Base-by-base conservation (phyloP, 148 eudicot species). In the Vaccinium corymbosum region DNA sequence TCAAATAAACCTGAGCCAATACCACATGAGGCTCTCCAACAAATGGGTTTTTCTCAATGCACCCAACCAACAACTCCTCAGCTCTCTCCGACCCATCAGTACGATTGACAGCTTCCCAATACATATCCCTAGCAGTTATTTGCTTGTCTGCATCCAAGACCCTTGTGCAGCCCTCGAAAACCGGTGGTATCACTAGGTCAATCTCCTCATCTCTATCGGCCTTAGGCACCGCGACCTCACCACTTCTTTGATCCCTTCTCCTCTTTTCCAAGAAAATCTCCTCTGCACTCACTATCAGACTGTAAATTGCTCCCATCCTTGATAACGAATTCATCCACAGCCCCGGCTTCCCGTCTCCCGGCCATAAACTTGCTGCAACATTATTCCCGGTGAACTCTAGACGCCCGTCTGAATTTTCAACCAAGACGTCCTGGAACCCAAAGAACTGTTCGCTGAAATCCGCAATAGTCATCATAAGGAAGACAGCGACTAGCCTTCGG, bases 291-390 rank as follows among this genome's bases (percentile, higher is more conserved):
- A 88, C 90, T 2, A 97, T 85, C 56, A 97, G 62, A 22, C 76
- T 86, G 57, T 94, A 97, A 27, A 97, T 84, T 0, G 95, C 97
- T 0, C 90, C 99, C 99, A 97, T 94, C 81, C 94, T 90, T 0
- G 98, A 97, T 10, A 89, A 57, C 0, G 95, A 97, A 83, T 84
- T 92, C 88, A 95, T 78, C 99, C 99, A 97, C 8, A 97, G 85
- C 79, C 99, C 99, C 0, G 98, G 98, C 87, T 94, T 97, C 10
- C 99, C 99, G 57, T 94, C 92, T 10, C 98, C 99, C 0, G 99
- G 99, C 99, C 99, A 97, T 5, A 97, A 46, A 6, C 89, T 86
- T 0, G 62, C 78, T 20, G 66, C 66, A 14, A 68, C 80, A 48
- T 88, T 88, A 62, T 90, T 94, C 17, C 99, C 98, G 0, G 81